phyloP scores from a whole-genome alignment of 2,329 filamentous ascomycete genomes.

The Hortaea werneckii region DNA sequence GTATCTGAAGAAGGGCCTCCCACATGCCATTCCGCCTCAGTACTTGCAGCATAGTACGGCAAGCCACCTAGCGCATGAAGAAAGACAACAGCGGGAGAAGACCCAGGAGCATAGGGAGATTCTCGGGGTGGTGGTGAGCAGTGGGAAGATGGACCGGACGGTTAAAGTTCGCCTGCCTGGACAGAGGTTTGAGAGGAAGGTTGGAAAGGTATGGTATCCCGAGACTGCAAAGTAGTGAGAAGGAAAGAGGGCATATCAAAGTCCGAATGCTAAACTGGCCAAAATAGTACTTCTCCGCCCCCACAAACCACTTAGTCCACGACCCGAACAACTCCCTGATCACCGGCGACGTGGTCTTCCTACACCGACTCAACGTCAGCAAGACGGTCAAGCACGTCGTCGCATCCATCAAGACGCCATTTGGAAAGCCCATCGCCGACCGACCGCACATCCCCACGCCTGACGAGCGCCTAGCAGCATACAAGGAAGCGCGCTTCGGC shows the following conservation, averaged over 20 bases:
- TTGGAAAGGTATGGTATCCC: slow-evolving; percentile 53
- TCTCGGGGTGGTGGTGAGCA: slow-evolving; percentile 62
- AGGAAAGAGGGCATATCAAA: neutral
- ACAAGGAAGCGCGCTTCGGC: slow-evolving; percentile 44
- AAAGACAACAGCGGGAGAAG: slow-evolving; percentile 16
- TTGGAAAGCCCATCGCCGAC: slow-evolving; percentile 52
- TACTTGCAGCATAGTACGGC: slow-evolving; percentile 15
- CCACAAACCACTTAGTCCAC: slow-evolving; percentile 60
- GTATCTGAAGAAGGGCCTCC: slow-evolving; percentile 14
- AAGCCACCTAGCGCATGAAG: slow-evolving; percentile 13
- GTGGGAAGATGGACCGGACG: slow-evolving; percentile 67
- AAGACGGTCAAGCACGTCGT: slow-evolving; percentile 63
- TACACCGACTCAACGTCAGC: slow-evolving; percentile 58
- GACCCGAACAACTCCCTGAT: slow-evolving; percentile 66
- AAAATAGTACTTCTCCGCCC: slow-evolving; percentile 53
- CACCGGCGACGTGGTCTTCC: slow-evolving; percentile 64
- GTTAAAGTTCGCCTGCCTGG: slow-evolving; percentile 66
- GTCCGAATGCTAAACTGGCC: neutral
- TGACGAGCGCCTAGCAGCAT: slow-evolving; percentile 49
- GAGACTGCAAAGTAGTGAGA: neutral
- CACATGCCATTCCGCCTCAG: slow-evolving; percentile 12
- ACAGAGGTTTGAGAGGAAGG: slow-evolving; percentile 60
- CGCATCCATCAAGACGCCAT: slow-evolving; percentile 62
- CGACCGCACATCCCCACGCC: slow-evolving; percentile 56
- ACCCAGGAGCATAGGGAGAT: slow-evolving; percentile 16